Evolutionary conservation across 805 yeast species (phyloP), one percentile per base, ranked within the genome.

Genomic region (Priceomyces haplophilus): DNA sequence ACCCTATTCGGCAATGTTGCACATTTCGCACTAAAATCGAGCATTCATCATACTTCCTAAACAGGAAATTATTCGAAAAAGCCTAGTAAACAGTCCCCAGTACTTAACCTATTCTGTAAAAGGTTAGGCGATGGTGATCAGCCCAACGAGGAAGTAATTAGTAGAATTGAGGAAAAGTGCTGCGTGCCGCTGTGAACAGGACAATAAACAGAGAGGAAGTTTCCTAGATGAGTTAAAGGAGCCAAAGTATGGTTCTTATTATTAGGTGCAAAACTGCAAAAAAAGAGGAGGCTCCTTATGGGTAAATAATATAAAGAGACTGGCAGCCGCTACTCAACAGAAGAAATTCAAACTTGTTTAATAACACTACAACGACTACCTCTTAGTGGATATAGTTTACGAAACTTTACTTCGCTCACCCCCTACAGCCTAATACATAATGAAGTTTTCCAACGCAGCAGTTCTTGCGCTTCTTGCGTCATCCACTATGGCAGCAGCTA

Each of bases 381-480:
- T 27, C n/a, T 11, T 15, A 27, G 31, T 27, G 31, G 5, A 27
- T 11, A 27, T 10, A 27, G 31, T 12, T 10, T 6, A 27, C 5
- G 8, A 4, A 15, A 21, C 31, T 27, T 27, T 15, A 27, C 31
- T 12, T 7, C 11, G n/a, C 5, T 10, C 5, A 27, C 31, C 7
- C n/a, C 31, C 5, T 27, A 10, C 15, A 10, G 5, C 4, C 7
- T 12, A 23, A 10, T 17, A 25, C 34, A 51, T 46, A 52, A 70
- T 70, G 76, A 70, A 68, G 61, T 63, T 69, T 34, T 55, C 74
- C 30, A 57, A 67, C 35, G 53, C 74, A 37, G 60, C 75, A 37
- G 55, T 63, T 40, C 53, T 67, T 47, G 72, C 74, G 43, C 53
- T 69, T 47, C 61, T 67, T 52, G 72, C 70, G 42, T 36, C 74